Evolutionary conservation across 257 asterid genomes (phyloP).

Genomic region (Solanum sitiens): DNA sequence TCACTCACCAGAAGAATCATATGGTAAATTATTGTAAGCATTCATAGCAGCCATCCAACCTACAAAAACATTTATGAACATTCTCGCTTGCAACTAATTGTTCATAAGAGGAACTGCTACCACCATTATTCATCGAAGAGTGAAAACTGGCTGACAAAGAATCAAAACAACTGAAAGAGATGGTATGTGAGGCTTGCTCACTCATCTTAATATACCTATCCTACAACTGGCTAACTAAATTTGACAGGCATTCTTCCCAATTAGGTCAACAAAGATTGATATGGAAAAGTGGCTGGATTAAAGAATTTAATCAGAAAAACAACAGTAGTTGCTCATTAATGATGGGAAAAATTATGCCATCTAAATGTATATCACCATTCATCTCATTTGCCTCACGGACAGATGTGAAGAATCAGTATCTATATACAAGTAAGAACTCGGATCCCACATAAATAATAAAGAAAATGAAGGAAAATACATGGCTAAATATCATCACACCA

Average conservation of each 20-base stretch:
- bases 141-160: neutral
- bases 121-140: neutral
- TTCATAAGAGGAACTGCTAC: neutral
- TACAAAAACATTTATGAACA: slow-evolving; percentile 20
- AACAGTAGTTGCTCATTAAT: neutral
- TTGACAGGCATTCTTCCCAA: neutral
- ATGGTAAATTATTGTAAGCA: slow-evolving; percentile 56
- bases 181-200: neutral
- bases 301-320: neutral
- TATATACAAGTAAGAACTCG: neutral
- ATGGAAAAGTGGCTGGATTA: neutral
- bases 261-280: neutral
- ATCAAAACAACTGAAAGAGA: neutral
- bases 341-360: neutral
- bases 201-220: neutral
- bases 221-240: neutral
- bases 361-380: neutral
- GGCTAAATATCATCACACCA: neutral
- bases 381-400: neutral
- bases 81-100: neutral
- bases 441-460: neutral
- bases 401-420: neutral
- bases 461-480: neutral
- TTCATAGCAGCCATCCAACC: slow-evolving; percentile 79
- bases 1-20: slow-evolving; percentile 66